These are phyloP conservation scores for Petunia hybrid DNA, from an alignment of 305 asterid genomes.

Conservation along the genomic window DNA sequence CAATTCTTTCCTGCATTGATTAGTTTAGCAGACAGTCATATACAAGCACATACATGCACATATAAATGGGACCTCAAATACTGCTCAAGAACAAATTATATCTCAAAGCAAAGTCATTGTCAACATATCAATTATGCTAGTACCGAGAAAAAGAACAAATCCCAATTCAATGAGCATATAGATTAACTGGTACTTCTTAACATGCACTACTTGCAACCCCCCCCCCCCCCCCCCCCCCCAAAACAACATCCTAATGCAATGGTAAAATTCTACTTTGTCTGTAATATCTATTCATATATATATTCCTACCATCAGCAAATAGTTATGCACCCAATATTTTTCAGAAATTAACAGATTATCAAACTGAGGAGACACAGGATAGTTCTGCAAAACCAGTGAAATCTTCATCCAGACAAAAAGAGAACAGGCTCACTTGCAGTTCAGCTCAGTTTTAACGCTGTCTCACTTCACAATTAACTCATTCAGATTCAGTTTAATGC, in stretches of 20 bases:
- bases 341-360: neutral
- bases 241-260: neutral
- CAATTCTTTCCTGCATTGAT: neutral
- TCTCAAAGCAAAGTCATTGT: slow-evolving; percentile 25
- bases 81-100: neutral
- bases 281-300: neutral
- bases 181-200: neutral
- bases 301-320: neutral
- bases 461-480: neutral
- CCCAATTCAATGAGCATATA: neutral
- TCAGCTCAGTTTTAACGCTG: neutral
- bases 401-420: neutral
- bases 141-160: neutral
- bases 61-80: neutral
- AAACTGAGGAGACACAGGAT: neutral
- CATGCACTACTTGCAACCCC: neutral
- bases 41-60: neutral
- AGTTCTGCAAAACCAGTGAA: neutral
- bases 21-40: neutral
- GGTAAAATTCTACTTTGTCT: neutral
- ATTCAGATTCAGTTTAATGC: neutral
- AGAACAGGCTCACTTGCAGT: neutral
- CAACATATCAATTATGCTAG: neutral
- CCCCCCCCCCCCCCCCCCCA: too few species aligned
- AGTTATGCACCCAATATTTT: neutral